phyloP scores from a whole-genome alignment of 2,329 filamentous ascomycete species.

The Zasmidium cellare region DNA sequence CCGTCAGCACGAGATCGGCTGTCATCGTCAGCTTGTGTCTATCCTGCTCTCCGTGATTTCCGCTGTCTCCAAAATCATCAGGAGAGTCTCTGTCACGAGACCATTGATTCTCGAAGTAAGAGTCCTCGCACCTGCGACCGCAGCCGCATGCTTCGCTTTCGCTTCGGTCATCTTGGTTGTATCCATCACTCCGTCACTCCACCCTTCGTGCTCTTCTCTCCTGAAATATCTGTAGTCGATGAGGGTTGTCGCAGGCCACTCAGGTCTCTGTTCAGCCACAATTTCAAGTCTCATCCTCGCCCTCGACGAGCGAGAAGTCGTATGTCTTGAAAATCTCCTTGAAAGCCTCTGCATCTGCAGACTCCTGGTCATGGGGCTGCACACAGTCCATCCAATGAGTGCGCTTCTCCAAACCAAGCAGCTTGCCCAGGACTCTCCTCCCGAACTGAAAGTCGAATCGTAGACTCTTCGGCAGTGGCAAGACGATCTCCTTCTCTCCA shows the following conservation, averaged over 20 bases:
- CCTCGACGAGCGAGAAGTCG: slow-evolving; percentile 66
- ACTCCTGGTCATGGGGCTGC: slow-evolving; percentile 77
- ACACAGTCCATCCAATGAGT: slow-evolving; percentile 81
- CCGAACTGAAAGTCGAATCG: slow-evolving; percentile 92
- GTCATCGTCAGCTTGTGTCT: not conserved
- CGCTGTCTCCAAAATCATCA: not conserved
- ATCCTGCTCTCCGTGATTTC: not conserved
- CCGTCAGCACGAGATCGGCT: not conserved
- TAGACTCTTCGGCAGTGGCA: slow-evolving; percentile 73
- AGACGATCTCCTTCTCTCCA: slow-evolving; percentile 62
- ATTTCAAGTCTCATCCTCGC: no score
- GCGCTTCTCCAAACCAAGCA: slow-evolving; percentile 77
- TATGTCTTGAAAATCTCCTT: slow-evolving; percentile 79
- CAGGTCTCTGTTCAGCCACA: no score
- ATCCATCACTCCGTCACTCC: no score
- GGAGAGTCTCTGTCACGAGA: no score
- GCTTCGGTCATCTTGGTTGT: no score
- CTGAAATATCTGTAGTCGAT: no score
- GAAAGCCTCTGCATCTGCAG: slow-evolving; percentile 73
- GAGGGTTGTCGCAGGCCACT: no score
- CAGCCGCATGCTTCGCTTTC: no score
- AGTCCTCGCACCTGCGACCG: no score
- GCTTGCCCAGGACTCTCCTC: slow-evolving; percentile 80
- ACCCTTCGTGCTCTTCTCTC: no score
- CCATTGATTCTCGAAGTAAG: no score